Base-by-base conservation (phyloP, 768 basidiomycete genomes). In the Chalciporus chontae region DNA sequence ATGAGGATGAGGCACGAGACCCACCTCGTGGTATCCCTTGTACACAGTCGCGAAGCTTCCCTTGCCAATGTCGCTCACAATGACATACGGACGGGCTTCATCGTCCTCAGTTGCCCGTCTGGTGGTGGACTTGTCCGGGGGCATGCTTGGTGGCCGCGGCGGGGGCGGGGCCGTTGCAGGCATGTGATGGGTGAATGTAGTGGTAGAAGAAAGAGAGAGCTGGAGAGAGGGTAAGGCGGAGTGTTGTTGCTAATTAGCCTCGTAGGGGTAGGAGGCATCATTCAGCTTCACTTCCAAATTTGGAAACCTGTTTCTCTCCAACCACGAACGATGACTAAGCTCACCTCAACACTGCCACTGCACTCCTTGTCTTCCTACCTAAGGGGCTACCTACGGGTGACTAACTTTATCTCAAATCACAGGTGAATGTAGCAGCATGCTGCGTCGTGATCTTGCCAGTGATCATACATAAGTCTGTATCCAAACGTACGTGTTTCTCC, bases 31-130 rank as follows among this genome's bases (percentile, higher is more conserved):
- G 71, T 91, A 92, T 44, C 92, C 94, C 59, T 91, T 90, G 69
- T 91, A 94, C 36, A 99, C 95, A 0, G 88, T 95, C 14, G 95
- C 95, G 69, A 98, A 98, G 66, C 89, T 93, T 15, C 95, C 95
- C 67, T 88, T 90, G 31, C 90, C 90, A 47, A 93, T 83, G 60
- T 88, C 81, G 48, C 72, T 74, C 8, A 81, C 81, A 53, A 92
- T 82, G 55, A 92, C 77, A 60, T 91, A 92, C 23, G 90, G 90
- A 57, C 73, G 78, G 40, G 81, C 74, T 56, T 90, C 86, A 52
- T 87, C 82, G 52, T 88, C 85, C 49, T 87, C 84, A 9, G 67
- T 60, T 34, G 62, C 50, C 21, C 68, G 64, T 53, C 53, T 59
- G 11, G 63, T 36, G 0, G 7, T 19, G 52, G 58, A 48, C 50